Evolutionary conservation across 2,329 filamentous ascomycete species (phyloP), one percentile per base, ranked within the genome.

Genomic region (Exophiala lecanii-corni): DNA sequence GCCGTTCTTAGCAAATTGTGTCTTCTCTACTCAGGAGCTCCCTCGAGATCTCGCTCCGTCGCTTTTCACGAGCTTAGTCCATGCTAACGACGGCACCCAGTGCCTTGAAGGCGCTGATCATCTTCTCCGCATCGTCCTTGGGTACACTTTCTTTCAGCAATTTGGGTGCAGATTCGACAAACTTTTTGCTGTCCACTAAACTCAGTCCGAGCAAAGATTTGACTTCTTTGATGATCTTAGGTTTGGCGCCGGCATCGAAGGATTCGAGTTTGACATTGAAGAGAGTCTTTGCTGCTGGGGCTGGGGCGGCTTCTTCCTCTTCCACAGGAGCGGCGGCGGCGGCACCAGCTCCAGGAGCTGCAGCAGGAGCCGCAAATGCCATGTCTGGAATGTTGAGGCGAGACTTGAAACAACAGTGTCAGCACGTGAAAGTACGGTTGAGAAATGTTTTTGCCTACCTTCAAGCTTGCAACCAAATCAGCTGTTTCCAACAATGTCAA

Each of bases 211-310:
- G 75, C 80, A 98, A 77, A 62, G 81, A 82, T 82, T 99, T 99
- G 74, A 99, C 79, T 75, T 99, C 92, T 80, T 99, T 99, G 78
- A 98, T 99, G 60, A 98, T 76, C 84, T 99, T 99, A 60, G 94
- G 89, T 77, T 99, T 99, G 54, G 91, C 74, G 38, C 71, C 76
- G 19, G 89, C 76, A 40, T 98, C 94, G 65, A 97, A 94, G 25
- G 84, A 84, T 68, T 86, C 78, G 52, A 99, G 82, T 75, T 96
- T 97, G 55, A 99, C 71, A 66, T 85, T 95, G 78, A 99, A 99
- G 50, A 98, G 79, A 3, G 91, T 97, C 79, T 97, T 95, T 68
- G 92, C 88, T 57, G 89, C 83, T 28, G 84, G 85, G 2, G 88
- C 86, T 25, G 91, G 89, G 1, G 86, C 86, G 48, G 92, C 89